Conservation (phyloP, 2,329 filamentous ascomycete genomes). For the Clonostachys rhizophaga region DNA sequence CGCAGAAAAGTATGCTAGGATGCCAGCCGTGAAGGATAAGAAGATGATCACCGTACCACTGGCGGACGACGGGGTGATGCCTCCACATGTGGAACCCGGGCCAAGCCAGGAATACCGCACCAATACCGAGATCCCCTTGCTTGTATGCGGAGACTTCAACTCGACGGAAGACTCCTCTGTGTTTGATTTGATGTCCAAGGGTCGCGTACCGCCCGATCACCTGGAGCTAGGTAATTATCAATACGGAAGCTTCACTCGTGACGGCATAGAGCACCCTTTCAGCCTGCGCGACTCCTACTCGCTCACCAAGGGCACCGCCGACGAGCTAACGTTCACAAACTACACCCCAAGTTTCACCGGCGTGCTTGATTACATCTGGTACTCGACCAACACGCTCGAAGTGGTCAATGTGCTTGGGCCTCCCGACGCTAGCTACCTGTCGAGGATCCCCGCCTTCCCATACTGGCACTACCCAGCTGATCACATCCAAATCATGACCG, state of each 20-base stretch:
- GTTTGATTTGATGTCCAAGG: conserved; percentile 82
- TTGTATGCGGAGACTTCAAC: conserved; percentile 96
- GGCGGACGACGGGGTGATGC: conserved; percentile 38
- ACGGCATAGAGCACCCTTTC: conserved; percentile 93
- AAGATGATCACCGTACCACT: conserved; percentile 43
- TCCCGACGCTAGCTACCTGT: conserved; percentile 79
- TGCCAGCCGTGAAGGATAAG: conserved; percentile 80
- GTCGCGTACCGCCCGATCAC: conserved; percentile 73
- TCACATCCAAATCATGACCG: conserved; percentile 83
- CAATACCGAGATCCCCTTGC: conserved; percentile 81
- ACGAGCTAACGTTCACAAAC: conserved; percentile 90
- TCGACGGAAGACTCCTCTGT: conserved; percentile 83
- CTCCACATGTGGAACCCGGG: conserved; percentile 57
- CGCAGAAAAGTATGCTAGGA: conserved; percentile 78
- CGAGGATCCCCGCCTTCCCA: conserved; percentile 84
- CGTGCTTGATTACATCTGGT: conserved; percentile 97
- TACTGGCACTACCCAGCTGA: conserved; percentile 94
- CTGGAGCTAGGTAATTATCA: conserved; percentile 74
- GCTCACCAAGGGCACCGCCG: conserved; percentile 73
- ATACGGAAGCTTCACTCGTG: conserved; percentile 88
- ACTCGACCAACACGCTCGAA: conserved; percentile 84
- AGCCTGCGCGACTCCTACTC: conserved; percentile 87
- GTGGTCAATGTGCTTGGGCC: conserved; percentile 81
- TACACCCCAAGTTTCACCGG: conserved; percentile 92
- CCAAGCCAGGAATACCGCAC: conserved; percentile 84